Evolutionary conservation across 495 filamentous ascomycete species (phyloP).

Genomic region (Neurospora pannonica): DNA sequence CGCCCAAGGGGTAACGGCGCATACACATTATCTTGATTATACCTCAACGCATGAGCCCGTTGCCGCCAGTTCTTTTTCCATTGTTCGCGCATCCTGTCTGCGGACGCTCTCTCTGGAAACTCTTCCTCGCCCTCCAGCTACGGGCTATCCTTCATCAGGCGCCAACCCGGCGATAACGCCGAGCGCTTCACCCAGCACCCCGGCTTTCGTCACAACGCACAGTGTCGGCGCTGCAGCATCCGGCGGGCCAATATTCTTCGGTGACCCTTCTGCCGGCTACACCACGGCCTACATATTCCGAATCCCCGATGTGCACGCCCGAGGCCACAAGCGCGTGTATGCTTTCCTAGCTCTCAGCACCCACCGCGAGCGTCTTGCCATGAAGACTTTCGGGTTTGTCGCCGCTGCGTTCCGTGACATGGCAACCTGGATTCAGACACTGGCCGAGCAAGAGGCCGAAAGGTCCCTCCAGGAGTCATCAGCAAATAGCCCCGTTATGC

Average conservation of each 20-base stretch:
- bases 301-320: constrained; percentile 77
- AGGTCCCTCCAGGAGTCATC: constrained; percentile 31
- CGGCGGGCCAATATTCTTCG: constrained; percentile 75
- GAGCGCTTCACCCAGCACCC: constrained; percentile 22
- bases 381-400: constrained; percentile 65
- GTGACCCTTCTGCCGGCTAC: constrained; percentile 71
- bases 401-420: constrained; percentile 68
- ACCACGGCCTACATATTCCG: constrained; percentile 91
- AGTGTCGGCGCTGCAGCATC: constrained; percentile 31
- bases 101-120: constrained; percentile 80
- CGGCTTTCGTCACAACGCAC: constrained; percentile 44
- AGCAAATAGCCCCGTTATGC: constrained; percentile 21
- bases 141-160: constrained; percentile 12
- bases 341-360: constrained; percentile 72
- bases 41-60: constrained; percentile 75
- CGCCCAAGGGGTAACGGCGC: constrained; percentile 45
- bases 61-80: constrained; percentile 66
- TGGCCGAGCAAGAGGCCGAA: constrained; percentile 53
- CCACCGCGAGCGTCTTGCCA: constrained; percentile 62
- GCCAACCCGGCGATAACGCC: constrained; percentile 25
- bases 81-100: constrained; percentile 75
- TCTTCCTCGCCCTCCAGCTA: constrained; percentile 55
- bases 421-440: constrained; percentile 57
- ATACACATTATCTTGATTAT: constrained; percentile 78
- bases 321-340: constrained; percentile 77